A percentile compares a stretch with the other conserved stretches of the same genome.
Conservation (phyloP, 2,329 filamentous ascomycete genomes). For the Leptographium flavum region DNA sequence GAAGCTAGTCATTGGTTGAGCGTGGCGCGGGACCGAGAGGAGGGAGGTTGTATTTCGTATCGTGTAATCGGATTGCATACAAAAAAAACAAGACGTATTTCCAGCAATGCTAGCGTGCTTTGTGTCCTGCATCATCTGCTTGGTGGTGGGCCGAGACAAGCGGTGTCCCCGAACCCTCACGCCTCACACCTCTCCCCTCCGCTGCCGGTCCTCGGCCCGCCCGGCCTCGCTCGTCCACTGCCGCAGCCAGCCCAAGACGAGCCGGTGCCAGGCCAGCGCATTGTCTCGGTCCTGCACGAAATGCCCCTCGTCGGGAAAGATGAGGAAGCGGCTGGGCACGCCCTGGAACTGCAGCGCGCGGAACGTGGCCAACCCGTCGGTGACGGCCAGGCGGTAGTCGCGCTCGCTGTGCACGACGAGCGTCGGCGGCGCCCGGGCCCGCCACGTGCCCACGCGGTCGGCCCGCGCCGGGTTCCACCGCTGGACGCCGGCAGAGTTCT, state of each 20-base stretch:
- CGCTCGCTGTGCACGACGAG: conserved; percentile 56
- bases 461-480: conserved; percentile 34
- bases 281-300: conserved; percentile 59
- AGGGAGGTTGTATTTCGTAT: too few relatives aligned
- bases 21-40: background rate
- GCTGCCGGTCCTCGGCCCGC: background rate
- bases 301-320: conserved; percentile 61
- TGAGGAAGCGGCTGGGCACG: conserved; percentile 54
- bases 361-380: conserved; percentile 51
- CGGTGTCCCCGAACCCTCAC: too few relatives aligned
- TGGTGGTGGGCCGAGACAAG: too few relatives aligned
- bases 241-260: conserved; percentile 55
- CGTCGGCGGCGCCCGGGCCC: conserved; percentile 39
- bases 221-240: conserved; percentile 16
- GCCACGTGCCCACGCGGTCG: conserved; percentile 41
- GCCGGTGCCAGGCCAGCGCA: conserved; percentile 51
- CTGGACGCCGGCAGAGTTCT: conserved; percentile 29
- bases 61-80: too few relatives aligned
- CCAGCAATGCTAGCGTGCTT: too few relatives aligned
- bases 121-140: too few relatives aligned
- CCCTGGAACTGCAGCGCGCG: conserved; percentile 55
- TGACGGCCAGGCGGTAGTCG: conserved; percentile 42
- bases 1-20: conserved; percentile 85
- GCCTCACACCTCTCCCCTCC: too few relatives aligned
- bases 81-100: too few relatives aligned